Percentiles rank a stretch among this genome's conserved stretches.
Conservation (phyloP, 106 monocot species). For the Xerophyta viscosa region DNA sequence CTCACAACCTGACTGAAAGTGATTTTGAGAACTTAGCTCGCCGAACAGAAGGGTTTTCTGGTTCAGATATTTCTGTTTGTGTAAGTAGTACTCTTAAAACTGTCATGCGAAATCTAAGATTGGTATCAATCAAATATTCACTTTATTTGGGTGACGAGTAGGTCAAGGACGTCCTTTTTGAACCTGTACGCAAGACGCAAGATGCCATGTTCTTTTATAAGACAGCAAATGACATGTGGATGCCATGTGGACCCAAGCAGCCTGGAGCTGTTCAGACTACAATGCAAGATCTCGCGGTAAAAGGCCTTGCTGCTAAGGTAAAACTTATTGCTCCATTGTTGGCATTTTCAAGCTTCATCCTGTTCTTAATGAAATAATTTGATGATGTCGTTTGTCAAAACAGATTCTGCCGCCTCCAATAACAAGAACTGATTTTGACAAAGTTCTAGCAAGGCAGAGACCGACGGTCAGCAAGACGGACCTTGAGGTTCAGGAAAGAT, state of each 20-base stretch:
- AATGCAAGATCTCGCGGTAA: slow-evolving; percentile 63
- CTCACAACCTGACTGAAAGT: slow-evolving; percentile 61
- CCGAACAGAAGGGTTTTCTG: slow-evolving; percentile 69
- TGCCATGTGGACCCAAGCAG: slow-evolving; percentile 68
- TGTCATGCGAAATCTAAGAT: too few relatives aligned
- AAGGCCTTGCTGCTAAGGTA: slow-evolving; percentile 61
- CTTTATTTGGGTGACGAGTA: too few relatives aligned
- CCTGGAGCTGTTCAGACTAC: slow-evolving; percentile 57
- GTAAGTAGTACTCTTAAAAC: slow-evolving; percentile 30
- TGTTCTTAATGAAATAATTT: too few relatives aligned
- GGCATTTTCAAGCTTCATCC: too few relatives aligned
- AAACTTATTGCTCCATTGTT: neutral
- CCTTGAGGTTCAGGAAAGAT: slow-evolving; percentile 68
- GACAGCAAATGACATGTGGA: slow-evolving; percentile 44
- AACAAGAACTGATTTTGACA: slow-evolving; percentile 54
- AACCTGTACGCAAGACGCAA: slow-evolving; percentile 79
- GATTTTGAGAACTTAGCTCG: slow-evolving; percentile 68
- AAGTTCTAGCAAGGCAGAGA: slow-evolving; percentile 62
- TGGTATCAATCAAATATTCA: too few relatives aligned
- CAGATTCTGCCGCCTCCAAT: slow-evolving; percentile 78
- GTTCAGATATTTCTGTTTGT: slow-evolving; percentile 78
- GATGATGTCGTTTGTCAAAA: neutral
- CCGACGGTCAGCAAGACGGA: slow-evolving; percentile 74
- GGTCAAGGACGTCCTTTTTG: slow-evolving; percentile 82
- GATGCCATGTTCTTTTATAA: slow-evolving; percentile 79